A percentile compares a stretch with the other conserved stretches of the same genome.
phyloP scores from a whole-genome alignment of 129 eudicot species.

The Apium graveolens region DNA sequence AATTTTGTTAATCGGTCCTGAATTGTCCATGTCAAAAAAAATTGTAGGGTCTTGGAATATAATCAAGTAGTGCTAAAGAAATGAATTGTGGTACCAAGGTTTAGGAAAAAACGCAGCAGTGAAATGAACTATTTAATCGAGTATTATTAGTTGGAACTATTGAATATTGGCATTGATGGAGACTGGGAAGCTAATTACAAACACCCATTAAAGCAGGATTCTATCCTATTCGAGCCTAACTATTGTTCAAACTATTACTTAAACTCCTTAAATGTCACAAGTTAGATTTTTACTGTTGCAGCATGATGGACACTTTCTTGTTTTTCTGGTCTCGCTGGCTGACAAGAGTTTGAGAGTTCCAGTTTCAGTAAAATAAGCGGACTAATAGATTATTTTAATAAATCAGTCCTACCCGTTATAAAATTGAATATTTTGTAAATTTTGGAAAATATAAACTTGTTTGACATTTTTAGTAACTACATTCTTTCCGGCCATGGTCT shows the following conservation, averaged over 20 bases:
- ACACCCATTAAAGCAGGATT: background rate
- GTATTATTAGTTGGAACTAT: background rate
- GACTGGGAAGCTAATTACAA: constrained; percentile 1
- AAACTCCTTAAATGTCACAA: background rate
- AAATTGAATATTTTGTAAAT: too few relatives aligned
- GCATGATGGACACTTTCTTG: background rate
- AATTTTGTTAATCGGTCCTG: background rate
- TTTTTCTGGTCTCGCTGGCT: too few relatives aligned
- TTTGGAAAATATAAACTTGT: too few relatives aligned
- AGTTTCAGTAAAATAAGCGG: background rate
- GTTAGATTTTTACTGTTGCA: background rate
- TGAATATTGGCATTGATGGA: constrained; percentile 3
- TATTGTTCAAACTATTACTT: background rate
- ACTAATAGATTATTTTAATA: background rate
- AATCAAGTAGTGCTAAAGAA: background rate
- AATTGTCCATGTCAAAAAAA: background rate
- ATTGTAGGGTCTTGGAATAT: background rate
- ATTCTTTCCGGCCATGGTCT: too few relatives aligned
- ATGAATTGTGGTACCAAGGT: background rate
- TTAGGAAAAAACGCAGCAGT: background rate
- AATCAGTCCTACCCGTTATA: too few relatives aligned
- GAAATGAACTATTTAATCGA: background rate
- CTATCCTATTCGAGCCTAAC: background rate
- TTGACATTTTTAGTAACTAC: too few relatives aligned
- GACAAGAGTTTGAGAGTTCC: background rate